Evolutionary conservation across 2,329 filamentous ascomycete species (phyloP).

Genomic region (Colletotrichum camelliae): DNA sequence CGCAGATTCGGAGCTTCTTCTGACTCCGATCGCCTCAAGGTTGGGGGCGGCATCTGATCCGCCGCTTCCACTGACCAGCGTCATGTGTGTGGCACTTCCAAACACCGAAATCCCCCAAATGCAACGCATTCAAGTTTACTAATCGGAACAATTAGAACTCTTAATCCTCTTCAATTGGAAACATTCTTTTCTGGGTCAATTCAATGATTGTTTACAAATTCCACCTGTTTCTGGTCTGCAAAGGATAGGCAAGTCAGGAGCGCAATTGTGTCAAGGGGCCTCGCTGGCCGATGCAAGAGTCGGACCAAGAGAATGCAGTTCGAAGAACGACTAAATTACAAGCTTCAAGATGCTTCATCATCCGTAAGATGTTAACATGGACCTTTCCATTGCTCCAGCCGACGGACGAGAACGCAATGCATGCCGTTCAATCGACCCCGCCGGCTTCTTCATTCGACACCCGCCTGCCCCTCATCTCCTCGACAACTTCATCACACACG

Average conservation of each 20-base stretch:
- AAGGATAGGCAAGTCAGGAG: neutral
- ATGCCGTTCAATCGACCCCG: neutral
- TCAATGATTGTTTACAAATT: neutral
- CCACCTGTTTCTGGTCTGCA: neutral
- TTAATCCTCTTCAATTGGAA: too few relatives aligned
- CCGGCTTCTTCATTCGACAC: neutral
- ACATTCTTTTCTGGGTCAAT: neutral
- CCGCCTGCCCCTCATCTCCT: neutral
- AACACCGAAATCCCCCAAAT: neutral
- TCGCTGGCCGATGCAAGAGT: neutral
- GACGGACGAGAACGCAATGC: neutral
- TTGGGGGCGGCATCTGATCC: neutral
- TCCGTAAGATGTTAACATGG: neutral
- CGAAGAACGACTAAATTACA: rapidly evolving
- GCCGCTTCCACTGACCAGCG: neutral
- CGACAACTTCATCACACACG: neutral
- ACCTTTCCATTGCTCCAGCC: neutral
- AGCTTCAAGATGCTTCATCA: neutral
- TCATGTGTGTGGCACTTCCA: neutral
- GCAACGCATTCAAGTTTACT: too few relatives aligned
- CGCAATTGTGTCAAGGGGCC: neutral
- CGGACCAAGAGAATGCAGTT: neutral
- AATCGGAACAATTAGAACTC: too few relatives aligned
- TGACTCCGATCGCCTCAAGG: neutral
- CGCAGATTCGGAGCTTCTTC: neutral